Evolutionary conservation across 257 asterid genomes (phyloP).

Genomic region (Lantana camara): DNA sequence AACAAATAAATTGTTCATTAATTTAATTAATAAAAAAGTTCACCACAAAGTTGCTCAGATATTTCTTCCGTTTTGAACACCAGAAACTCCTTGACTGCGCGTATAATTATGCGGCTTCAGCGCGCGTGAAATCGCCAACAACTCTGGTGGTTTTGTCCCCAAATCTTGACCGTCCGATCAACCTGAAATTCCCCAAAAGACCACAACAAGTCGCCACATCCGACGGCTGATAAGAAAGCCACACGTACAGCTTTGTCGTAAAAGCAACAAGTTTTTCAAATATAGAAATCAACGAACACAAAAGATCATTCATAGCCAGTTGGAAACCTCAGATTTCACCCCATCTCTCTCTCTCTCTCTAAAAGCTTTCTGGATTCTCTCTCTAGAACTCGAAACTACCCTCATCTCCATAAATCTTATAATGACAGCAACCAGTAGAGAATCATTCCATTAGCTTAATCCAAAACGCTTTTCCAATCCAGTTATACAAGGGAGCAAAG

Average conservation of each 20-base stretch:
- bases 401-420: conserved; percentile 20
- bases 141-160: conserved; percentile 25
- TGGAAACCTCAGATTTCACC: conserved; percentile 32
- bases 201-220: conserved; percentile 29
- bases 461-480: conserved; percentile 9
- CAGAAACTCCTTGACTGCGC: conserved; percentile 6
- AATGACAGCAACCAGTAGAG: conserved; percentile 36
- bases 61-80: background rate
- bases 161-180: conserved; percentile 29
- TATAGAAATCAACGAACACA: conserved; percentile 31
- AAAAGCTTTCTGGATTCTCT: too few species aligned
- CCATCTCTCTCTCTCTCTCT: conserved; percentile 19
- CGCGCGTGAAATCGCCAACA: conserved; percentile 38
- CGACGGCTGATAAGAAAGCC: conserved; percentile 33
- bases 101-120: background rate
- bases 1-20: too few species aligned
- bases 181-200: conserved; percentile 31
- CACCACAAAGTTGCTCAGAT: background rate
- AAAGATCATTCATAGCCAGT: conserved; percentile 39
- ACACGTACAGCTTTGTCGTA: conserved; percentile 31
- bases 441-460: conserved; percentile 47
- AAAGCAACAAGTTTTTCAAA: conserved; percentile 39
- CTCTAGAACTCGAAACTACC: background rate
- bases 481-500: background rate
- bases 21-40: background rate